Percentiles rank a stretch among this genome's conserved stretches.
These are phyloP conservation scores for Kwoniella shandongensis DNA, from an alignment of 768 basidiomycete genomes.

Conservation along the genomic window DNA sequence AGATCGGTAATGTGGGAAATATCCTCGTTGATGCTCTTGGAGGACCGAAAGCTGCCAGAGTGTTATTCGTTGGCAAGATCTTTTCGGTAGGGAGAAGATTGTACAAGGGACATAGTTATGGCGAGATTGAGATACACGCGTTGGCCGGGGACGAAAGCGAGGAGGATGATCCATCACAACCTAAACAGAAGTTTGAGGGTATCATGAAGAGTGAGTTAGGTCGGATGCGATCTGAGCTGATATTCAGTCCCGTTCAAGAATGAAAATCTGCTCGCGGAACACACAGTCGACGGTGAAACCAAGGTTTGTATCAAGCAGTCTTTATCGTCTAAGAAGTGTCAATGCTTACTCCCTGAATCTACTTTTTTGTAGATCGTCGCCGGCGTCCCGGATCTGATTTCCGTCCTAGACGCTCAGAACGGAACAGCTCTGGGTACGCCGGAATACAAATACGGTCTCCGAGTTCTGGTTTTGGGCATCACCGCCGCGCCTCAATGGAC, in stretches of 20 bases:
- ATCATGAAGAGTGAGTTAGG: constrained; percentile 47
- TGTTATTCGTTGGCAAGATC: constrained; percentile 66
- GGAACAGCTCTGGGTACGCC: constrained; percentile 65
- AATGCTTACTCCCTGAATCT: too few species aligned
- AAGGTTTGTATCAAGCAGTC: constrained; percentile 9
- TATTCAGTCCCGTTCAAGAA: constrained; percentile 41
- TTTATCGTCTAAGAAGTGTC: too few species aligned
- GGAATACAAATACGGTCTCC: constrained; percentile 64
- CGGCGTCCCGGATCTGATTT: constrained; percentile 67
- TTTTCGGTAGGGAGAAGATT: constrained; percentile 58
- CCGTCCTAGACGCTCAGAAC: constrained; percentile 64
- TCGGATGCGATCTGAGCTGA: background rate
- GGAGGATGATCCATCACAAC: constrained; percentile 42
- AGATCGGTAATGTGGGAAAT: constrained; percentile 45
- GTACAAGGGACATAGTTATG: constrained; percentile 50
- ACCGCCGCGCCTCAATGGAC: constrained; percentile 63
- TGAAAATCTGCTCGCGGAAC: constrained; percentile 34
- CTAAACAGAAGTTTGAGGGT: constrained; percentile 30
- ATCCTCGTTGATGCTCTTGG: constrained; percentile 53
- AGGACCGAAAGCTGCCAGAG: constrained; percentile 32
- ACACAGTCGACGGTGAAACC: constrained; percentile 17
- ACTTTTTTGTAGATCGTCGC: constrained; percentile 41
- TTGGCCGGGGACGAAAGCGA: constrained; percentile 24
- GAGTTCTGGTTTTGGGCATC: constrained; percentile 60
- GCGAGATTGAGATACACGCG: constrained; percentile 44